Evolutionary conservation across 129 eudicot species (phyloP).

Genomic region (Glebionis coronaria): DNA sequence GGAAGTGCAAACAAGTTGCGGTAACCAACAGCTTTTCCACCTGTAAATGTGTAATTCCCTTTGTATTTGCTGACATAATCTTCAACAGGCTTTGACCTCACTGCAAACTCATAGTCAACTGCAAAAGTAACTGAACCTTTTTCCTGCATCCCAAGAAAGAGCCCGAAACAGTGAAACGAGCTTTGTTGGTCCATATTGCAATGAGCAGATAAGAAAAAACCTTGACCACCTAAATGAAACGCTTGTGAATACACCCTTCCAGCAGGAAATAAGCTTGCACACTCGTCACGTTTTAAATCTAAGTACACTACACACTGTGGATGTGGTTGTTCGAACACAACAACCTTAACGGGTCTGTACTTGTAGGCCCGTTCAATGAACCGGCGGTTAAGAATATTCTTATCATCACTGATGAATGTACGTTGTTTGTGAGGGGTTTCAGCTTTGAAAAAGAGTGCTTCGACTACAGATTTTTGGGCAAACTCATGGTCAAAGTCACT

Average conservation of each 20-base stretch:
- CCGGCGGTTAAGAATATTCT: conserved; percentile 21
- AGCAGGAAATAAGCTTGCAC: conserved; percentile 48
- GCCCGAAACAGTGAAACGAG: conserved; percentile 64
- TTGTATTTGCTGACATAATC: conserved; percentile 59
- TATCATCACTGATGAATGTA: conserved; percentile 37
- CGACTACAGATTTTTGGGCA: conserved; percentile 58
- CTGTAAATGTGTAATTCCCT: conserved; percentile 60
- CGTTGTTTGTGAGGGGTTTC: conserved; percentile 67
- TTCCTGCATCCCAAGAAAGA: conserved; percentile 83
- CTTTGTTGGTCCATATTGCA: conserved; percentile 77
- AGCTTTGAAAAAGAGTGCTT: conserved; percentile 78
- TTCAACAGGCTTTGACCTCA: conserved; percentile 47
- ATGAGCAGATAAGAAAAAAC: conserved; percentile 79
- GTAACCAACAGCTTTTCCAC: conserved; percentile 86
- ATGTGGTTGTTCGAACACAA: conserved; percentile 72
- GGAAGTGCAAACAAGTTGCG: conserved; percentile 63
- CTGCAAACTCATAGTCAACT: conserved; percentile 85
- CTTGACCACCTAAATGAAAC: conserved; percentile 79
- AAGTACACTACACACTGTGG: conserved; percentile 72
- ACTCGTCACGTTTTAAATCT: conserved; percentile 68
- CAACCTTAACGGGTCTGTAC: conserved; percentile 63
- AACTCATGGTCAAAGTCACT: conserved; percentile 49
- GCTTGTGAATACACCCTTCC: conserved; percentile 72
- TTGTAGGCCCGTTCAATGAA: conserved; percentile 70
- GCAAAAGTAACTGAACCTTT: conserved; percentile 54